phyloP scores from a whole-genome alignment of 352 stramenopile genomes.

The Pythium scleroteichum region DNA sequence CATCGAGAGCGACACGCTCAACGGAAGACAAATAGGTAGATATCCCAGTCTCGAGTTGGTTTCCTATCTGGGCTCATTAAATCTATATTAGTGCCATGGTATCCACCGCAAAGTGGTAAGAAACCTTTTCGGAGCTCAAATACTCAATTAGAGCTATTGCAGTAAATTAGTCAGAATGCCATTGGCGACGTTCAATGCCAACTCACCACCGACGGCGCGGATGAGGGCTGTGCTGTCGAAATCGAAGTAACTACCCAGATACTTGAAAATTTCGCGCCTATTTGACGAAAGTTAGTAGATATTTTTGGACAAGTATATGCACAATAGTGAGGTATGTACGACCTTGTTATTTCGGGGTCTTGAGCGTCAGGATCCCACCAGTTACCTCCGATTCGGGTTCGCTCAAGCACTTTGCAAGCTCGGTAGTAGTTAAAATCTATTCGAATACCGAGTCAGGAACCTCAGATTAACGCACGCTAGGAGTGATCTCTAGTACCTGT shows the following conservation, averaged over 20 bases:
- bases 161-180: not conserved
- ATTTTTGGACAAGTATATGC: not conserved
- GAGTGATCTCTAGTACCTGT: conserved; percentile 7
- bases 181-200: not conserved
- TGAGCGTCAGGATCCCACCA: conserved; percentile 31
- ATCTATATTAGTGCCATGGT: too few species aligned
- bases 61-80: conserved; percentile 58
- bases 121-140: conserved; percentile 69
- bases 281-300: conserved; percentile 1
- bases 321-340: not conserved
- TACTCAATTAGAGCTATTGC: conserved; percentile 63
- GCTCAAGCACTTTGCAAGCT: conserved; percentile 69
- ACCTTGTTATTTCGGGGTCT: conserved; percentile 30
- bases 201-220: conserved; percentile 66
- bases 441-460: too few species aligned
- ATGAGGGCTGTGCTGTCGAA: conserved; percentile 79
- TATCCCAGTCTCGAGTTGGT: conserved; percentile 68
- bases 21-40: conserved; percentile 59
- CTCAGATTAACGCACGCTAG: too few species aligned
- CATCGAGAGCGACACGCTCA: conserved; percentile 67
- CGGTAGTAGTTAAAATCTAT: conserved; percentile 81
- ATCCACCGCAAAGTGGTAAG: too few species aligned
- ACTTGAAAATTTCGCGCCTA: conserved; percentile 65
- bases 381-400: conserved; percentile 53
- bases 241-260: conserved; percentile 75